These are phyloP conservation scores for Reutealis trisperma DNA, from an alignment of 345 rosid genomes.

Conservation along the genomic window DNA sequence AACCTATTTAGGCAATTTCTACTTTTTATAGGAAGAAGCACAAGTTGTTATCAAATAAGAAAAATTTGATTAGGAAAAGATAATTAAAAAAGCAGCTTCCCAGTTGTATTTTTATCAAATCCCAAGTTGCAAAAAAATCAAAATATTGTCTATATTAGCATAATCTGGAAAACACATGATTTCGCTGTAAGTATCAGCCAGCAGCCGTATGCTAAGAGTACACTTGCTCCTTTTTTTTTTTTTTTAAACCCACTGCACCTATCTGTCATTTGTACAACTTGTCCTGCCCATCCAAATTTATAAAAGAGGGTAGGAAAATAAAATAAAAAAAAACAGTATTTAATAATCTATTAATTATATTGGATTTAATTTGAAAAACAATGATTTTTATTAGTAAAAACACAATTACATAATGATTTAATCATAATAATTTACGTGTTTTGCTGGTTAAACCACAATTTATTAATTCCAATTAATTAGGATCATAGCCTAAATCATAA, in stretches of 20 bases:
- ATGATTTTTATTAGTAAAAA: no score
- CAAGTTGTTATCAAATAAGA: not conserved
- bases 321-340: no score
- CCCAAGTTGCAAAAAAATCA: not conserved
- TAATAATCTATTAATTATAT: no score
- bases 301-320: not conserved
- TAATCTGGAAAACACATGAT: not conserved
- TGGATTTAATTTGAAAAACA: no score
- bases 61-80: not conserved
- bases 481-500: no score
- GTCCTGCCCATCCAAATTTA: not conserved
- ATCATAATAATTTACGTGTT: no score
- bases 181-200: no score
- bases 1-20: not conserved
- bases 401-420: no score
- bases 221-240: constrained; percentile 18
- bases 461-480: no score
- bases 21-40: not conserved
- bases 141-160: not conserved
- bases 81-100: not conserved
- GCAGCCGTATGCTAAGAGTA: not conserved
- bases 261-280: not conserved
- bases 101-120: constrained; percentile 17
- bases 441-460: no score
- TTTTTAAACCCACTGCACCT: not conserved